Conservation (phyloP, 306 rosid genomes). For the Trifolium pratense region DNA sequence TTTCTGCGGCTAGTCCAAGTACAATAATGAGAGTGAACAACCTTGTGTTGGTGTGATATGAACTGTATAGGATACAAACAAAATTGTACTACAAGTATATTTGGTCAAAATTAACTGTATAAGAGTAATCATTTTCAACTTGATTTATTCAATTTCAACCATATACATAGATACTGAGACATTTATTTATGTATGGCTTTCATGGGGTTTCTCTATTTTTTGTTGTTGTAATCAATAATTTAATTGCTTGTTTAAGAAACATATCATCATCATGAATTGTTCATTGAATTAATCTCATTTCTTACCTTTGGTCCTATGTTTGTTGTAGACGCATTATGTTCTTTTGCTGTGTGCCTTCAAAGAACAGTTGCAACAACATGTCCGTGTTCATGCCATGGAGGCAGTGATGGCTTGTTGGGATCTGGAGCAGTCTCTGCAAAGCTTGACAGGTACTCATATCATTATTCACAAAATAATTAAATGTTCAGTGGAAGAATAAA, state of each 20-base stretch:
- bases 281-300: not conserved
- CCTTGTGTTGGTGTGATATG: slow-evolving; percentile 1
- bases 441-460: slow-evolving; percentile 66
- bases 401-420: slow-evolving; percentile 98
- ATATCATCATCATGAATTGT: not conserved
- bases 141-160: not conserved
- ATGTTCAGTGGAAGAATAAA: not conserved
- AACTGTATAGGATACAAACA: not conserved
- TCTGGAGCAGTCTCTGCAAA: slow-evolving; percentile 83
- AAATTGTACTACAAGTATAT: too few species aligned
- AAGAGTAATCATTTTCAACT: not conserved
- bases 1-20: slow-evolving; percentile 33
- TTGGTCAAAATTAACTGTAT: not conserved
- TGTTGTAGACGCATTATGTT: slow-evolving; percentile 71
- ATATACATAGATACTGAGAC: not conserved
- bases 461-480: not conserved
- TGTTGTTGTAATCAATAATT: not conserved
- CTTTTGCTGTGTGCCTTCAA: slow-evolving; percentile 79
- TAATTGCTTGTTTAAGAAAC: slow-evolving; percentile 25
- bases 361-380: slow-evolving; percentile 89
- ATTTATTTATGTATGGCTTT: not conserved
- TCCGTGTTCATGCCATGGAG: slow-evolving; percentile 88
- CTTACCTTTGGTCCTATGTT: not conserved
- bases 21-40: slow-evolving; percentile 32
- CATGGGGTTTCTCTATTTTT: not conserved